phyloP scores from a whole-genome alignment of 257 asterid genomes.

The Mitragyna speciosa region DNA sequence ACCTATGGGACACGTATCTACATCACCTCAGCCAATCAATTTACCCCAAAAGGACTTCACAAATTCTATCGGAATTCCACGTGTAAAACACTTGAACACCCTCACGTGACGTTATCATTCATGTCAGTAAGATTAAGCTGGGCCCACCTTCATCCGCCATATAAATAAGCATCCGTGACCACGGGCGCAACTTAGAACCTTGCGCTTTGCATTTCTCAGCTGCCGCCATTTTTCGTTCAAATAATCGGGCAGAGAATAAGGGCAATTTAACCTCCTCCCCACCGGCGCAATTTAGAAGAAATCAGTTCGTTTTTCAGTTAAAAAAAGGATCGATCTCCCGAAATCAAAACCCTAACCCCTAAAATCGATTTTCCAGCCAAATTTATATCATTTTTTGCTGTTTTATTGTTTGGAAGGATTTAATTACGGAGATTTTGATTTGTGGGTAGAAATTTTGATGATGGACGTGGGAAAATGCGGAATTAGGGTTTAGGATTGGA shows the following conservation, averaged over 20 bases:
- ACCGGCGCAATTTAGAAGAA: not conserved
- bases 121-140: not conserved
- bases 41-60: not conserved
- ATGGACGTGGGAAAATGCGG: not conserved
- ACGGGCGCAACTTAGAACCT: not conserved
- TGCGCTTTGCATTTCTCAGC: not conserved
- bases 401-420: not conserved
- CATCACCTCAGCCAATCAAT: constrained; percentile 12
- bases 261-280: not conserved
- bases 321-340: not conserved
- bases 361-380: constrained; percentile 21
- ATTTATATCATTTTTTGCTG: not conserved
- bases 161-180: not conserved
- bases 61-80: not conserved
- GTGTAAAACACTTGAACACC: not conserved
- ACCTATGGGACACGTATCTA: constrained; percentile 6
- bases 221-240: constrained; percentile 26
- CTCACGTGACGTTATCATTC: constrained; percentile 13
- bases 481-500: constrained; percentile 11
- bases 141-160: constrained; percentile 7
- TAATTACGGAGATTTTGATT: not conserved
- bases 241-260: not conserved
- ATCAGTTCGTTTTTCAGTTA: not conserved
- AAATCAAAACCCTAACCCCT: constrained; percentile 19
- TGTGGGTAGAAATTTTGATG: not conserved